Base-by-base conservation (phyloP, 495 filamentous ascomycete species). In the Tuber magnatum region DNA sequence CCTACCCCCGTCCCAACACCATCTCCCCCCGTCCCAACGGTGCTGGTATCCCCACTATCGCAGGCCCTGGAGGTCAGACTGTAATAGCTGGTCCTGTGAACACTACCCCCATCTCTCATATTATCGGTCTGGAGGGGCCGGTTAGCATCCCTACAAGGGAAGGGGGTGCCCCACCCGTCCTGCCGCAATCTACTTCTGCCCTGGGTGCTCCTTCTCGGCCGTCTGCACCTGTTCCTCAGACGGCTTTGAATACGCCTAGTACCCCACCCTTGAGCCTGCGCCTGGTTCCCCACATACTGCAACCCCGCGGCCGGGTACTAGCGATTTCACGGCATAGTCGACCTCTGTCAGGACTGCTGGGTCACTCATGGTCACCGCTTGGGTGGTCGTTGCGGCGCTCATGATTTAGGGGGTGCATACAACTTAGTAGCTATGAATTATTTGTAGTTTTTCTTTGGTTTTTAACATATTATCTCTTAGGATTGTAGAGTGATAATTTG, bases 81-180 rank as follows among this genome's bases (percentile, higher is more conserved):
- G 72, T 43, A 3, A 72, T 79, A n/a, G 20, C 51, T 8, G 77
- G 69, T 35, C 69, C 76, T 12, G 74, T 69, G 28, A 76, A 75
- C 2, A 51, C 71, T 68, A 79, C 69, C 24, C 70, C 75, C 32
- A 75, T 79, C n/a, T 18, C 39, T 14, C 24, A 24, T 7, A 48
- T 79, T 40, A 78, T 73, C 39, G 72, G 72, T 14, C 70, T 76
- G 1, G 75, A 78, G n/a, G 75, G 77, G 24, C 76, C 72, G 39
- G 28, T 61, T 3, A 61, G 10, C 51, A 61, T 32, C 10, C 77
- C 61, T 10, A 24, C 74, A 20, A 43, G 44, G 4, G 22, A 20
- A 51, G 46, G 22, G 22, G 1, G 22, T 51, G 22, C 22, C 46
- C 46, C 0, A 22, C 46, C 20, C n/a, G 10, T 72, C 72, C n/a